Conservation (phyloP, 441 rosid genomes). For the Syzygium syzygioides region DNA sequence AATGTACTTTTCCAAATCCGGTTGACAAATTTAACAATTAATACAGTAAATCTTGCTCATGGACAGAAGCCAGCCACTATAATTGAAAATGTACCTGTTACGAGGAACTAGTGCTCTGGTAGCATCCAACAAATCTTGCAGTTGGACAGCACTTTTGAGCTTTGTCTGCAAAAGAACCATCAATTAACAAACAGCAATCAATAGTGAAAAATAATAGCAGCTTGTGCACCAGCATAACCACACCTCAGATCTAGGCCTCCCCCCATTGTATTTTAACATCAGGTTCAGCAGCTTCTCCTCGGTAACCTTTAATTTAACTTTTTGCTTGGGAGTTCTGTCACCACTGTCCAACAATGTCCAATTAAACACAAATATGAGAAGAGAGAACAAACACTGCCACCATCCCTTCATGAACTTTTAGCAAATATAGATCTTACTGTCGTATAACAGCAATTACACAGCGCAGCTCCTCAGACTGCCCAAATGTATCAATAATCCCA, state of each 20-base stretch:
- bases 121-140: constrained; percentile 99
- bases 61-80: neutral
- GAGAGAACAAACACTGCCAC: neutral
- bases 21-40: neutral
- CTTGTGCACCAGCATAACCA: neutral
- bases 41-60: neutral
- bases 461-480: constrained; percentile 97
- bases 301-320: constrained; percentile 97
- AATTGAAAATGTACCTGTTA: constrained; percentile 50
- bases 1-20: neutral
- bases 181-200: neutral
- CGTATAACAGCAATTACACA: constrained; percentile 96
- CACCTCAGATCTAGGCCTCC: constrained; percentile 95
- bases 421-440: constrained; percentile 54
- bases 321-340: constrained; percentile 99
- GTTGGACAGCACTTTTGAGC: constrained; percentile 95
- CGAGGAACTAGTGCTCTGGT: constrained; percentile 97
- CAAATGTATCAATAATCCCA: constrained; percentile 95
- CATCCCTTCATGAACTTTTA: neutral
- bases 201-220: neutral
- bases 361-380: constrained; percentile 12
- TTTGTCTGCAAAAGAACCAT: constrained; percentile 63
- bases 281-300: constrained; percentile 94
- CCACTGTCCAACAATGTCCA: constrained; percentile 49
- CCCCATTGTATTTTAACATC: constrained; percentile 98